Evolutionary conservation across 345 rosid species (phyloP).

Genomic region (Carallia brachiata): DNA sequence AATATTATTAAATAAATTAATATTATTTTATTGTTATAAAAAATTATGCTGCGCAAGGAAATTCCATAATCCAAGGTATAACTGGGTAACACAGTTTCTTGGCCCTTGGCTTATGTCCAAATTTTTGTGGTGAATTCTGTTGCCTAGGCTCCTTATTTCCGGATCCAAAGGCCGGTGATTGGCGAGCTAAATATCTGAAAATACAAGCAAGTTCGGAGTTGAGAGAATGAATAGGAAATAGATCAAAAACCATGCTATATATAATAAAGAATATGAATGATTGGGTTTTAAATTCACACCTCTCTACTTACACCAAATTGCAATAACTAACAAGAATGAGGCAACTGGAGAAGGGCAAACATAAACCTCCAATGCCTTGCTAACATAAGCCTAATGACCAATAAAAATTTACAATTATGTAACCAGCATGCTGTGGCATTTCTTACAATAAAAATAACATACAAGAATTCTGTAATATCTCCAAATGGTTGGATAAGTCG

Average conservation of each 20-base stretch:
- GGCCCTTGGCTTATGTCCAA: no score
- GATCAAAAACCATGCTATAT: neutral
- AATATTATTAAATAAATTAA: no score
- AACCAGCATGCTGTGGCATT: constrained; percentile 36
- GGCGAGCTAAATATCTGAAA: no score
- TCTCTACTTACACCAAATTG: constrained; percentile 12
- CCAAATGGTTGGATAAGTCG: neutral
- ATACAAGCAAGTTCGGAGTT: neutral
- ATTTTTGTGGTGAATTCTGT: no score
- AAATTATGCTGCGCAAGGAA: no score
- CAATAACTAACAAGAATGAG: constrained; percentile 24
- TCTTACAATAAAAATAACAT: constrained; percentile 26
- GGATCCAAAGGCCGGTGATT: no score
- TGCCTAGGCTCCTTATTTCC: no score
- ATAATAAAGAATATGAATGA: constrained; percentile 11
- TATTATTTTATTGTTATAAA: no score
- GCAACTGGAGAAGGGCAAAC: constrained; percentile 30
- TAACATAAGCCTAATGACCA: constrained; percentile 37
- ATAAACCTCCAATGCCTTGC: constrained; percentile 37
- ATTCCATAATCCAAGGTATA: no score
- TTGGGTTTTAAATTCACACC: constrained; percentile 20
- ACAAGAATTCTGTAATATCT: constrained; percentile 11
- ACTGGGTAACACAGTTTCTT: no score
- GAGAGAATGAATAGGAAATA: neutral
- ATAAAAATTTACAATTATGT: constrained; percentile 49